Conservation (phyloP, 306 rosid species). For the Heteromeles arbutifolia region DNA sequence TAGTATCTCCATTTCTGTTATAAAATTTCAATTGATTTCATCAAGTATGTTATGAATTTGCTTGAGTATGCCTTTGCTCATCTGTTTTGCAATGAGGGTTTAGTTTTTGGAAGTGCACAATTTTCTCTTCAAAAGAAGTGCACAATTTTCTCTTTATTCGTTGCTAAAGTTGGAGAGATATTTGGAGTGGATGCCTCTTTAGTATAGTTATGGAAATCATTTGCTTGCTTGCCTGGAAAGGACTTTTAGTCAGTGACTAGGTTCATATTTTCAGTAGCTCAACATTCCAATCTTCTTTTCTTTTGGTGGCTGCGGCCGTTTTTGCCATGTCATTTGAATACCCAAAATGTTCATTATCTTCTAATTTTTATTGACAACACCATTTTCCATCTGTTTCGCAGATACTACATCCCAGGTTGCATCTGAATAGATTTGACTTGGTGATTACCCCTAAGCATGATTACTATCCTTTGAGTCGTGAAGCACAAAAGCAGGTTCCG, state of each 20-base stretch:
- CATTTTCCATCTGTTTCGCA: constrained; percentile 7
- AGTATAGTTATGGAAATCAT: background rate
- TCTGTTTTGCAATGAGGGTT: background rate
- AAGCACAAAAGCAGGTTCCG: constrained; percentile 75
- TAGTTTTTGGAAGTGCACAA: background rate
- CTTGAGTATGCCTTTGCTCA: background rate
- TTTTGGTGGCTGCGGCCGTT: background rate
- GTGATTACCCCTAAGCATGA: constrained; percentile 88
- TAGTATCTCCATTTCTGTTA: background rate
- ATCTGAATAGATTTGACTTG: constrained; percentile 75
- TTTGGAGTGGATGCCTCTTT: background rate
- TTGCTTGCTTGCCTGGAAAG: background rate
- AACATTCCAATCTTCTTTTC: background rate
- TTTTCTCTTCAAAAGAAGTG: background rate
- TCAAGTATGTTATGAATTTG: background rate
- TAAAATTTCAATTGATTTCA: background rate
- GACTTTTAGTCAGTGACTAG: background rate
- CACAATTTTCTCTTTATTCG: background rate
- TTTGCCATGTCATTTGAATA: background rate
- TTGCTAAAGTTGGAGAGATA: background rate
- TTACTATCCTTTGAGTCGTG: constrained; percentile 77
- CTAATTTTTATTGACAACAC: background rate
- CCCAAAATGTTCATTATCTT: background rate
- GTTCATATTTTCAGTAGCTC: background rate
- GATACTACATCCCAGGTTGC: constrained; percentile 80